phyloP scores from a whole-genome alignment of 2,329 filamentous ascomycete genomes.

The Oidium heveae region DNA sequence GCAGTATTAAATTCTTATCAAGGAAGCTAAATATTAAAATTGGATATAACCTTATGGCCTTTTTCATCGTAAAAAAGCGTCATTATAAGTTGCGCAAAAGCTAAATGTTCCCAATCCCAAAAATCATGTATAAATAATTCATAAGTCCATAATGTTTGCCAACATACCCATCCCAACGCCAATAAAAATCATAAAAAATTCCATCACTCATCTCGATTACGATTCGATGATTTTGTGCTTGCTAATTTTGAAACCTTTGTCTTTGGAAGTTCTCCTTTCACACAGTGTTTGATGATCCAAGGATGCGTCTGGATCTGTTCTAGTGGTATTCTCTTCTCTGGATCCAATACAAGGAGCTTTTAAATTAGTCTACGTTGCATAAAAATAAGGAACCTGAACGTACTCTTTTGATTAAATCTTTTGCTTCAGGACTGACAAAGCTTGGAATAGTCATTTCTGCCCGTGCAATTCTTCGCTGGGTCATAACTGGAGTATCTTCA shows the following conservation, averaged over 20 bases:
- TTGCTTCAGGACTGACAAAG: constrained; percentile 75
- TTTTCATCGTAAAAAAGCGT: too few relatives aligned
- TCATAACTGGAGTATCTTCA: constrained; percentile 88
- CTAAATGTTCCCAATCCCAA: constrained; percentile 6
- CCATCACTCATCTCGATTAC: constrained; percentile 9
- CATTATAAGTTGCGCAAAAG: too few relatives aligned
- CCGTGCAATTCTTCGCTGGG: constrained; percentile 64
- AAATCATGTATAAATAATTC: constrained; percentile 5
- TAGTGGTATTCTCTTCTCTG: constrained; percentile 74
- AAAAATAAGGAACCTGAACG: constrained; percentile 11
- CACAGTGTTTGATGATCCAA: constrained; percentile 91
- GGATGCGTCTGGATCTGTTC: constrained; percentile 76
- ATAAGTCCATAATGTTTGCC: constrained; percentile 1
- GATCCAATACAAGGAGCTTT: constrained; percentile 69
- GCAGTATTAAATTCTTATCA: background rate
- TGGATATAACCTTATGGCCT: too few relatives aligned
- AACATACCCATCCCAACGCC: constrained; percentile 8
- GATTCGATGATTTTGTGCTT: constrained; percentile 10
- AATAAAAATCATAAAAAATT: constrained; percentile 1
- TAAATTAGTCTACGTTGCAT: background rate
- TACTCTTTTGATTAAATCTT: constrained; percentile 77
- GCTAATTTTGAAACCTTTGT: constrained; percentile 14
- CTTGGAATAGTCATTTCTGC: constrained; percentile 82
- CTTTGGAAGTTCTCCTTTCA: constrained; percentile 18
- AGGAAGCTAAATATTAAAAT: too few relatives aligned